Base-by-base conservation (phyloP, 345 rosid species). In the Corchorus olitorius region DNA sequence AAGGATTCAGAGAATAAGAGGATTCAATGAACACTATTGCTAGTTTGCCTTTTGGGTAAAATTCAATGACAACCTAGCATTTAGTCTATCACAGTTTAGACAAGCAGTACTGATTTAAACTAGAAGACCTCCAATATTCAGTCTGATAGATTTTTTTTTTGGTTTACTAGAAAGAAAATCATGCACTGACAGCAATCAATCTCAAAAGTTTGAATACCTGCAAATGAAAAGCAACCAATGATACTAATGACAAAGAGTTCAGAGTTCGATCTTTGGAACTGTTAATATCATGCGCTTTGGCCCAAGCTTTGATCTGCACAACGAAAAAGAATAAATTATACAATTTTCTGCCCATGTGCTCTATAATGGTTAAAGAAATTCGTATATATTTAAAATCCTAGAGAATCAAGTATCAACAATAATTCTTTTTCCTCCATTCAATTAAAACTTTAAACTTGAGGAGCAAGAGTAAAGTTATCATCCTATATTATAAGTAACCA, bases 281-380 rank as follows among this genome's bases (percentile, higher is more conserved):
- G 77, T 88, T 87, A 64, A 88, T 81, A 37, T 70, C 80, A 60
- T 88, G 84, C 37, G 82, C 85, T 82, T 85, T 87, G 69, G 90
- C 90, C 90, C 92, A 88, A 77, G 64, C 72, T 78, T 85, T 88
- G 79, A 86, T 68, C 92, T 88, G 79, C 75, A 77, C 54, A 43
- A 61, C 39, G 11, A 16, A 69, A 70, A 8, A 64, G 52, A 46
- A 62, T 27, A 70, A 46, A 58, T 68, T n/a, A 48, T 33, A 54
- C 8, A 20, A 27, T 54, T 37, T 62, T 48, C 39, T 12, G 45
- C 16, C 10, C 17, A 59, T 17, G 56, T 22, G 22, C 22, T 71
- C 15, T 8, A 65, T 65, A 22, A 70, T 49, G 27, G 15, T 61
- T 52, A 8, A 22, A 19, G 43, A 5, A 11, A 41, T 19, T 65